A percentile compares a stretch with the other conserved stretches of the same genome.
These are phyloP conservation scores for Leccinum fibrillosum DNA, from an alignment of 768 basidiomycete species.

Conservation along the genomic window DNA sequence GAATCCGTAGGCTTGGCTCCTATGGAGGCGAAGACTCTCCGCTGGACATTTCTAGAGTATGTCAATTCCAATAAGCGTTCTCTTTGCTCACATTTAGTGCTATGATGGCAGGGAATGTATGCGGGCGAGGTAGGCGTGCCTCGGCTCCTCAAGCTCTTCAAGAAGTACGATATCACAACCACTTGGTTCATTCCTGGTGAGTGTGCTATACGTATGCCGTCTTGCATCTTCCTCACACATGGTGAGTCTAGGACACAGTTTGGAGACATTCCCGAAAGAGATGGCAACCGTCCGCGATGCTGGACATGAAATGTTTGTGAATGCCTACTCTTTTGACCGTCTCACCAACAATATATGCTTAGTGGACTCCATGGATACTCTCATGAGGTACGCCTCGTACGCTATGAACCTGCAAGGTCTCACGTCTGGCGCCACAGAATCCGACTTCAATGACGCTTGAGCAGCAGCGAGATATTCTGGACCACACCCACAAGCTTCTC, in stretches of 20 bases:
- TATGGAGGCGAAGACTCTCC: constrained; percentile 76
- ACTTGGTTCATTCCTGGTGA: constrained; percentile 77
- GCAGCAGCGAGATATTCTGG: constrained; percentile 70
- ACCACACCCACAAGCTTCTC: constrained; percentile 61
- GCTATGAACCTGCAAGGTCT: background rate
- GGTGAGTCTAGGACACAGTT: constrained; percentile 51
- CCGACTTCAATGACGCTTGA: constrained; percentile 55
- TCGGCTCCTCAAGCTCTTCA: constrained; percentile 67
- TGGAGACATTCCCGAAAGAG: constrained; percentile 72
- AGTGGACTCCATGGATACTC: constrained; percentile 71
- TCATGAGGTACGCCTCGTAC: constrained; percentile 46
- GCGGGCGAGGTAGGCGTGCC: constrained; percentile 73
- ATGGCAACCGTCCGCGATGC: constrained; percentile 69
- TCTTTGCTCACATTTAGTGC: background rate
- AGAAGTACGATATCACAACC: constrained; percentile 63
- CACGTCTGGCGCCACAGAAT: constrained; percentile 38
- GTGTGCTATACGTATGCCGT: background rate
- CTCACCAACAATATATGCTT: background rate
- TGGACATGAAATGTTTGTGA: constrained; percentile 63
- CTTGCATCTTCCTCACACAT: background rate
- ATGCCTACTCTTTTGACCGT: background rate
- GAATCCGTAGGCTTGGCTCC: constrained; percentile 55
- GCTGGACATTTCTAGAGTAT: constrained; percentile 61
- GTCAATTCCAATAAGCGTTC: background rate
- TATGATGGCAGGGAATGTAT: constrained; percentile 51